A percentile compares a stretch with the other conserved stretches of the same genome.
phyloP scores from a whole-genome alignment of 345 rosid species.

The Anastatica hierochuntica region DNA sequence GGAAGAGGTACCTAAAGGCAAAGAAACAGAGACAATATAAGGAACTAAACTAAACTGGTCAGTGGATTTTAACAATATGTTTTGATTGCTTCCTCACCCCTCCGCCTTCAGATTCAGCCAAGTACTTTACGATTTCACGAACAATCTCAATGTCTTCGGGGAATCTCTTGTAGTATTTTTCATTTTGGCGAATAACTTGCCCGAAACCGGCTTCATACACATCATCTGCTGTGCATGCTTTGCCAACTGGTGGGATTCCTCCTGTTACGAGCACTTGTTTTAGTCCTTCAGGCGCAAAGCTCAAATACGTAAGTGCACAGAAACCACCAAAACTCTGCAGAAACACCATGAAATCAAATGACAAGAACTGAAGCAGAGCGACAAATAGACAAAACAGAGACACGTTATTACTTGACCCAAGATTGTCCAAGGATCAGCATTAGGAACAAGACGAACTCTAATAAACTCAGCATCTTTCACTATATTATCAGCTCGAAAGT shows the following conservation, averaged over 20 bases:
- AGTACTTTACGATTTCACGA: constrained; percentile 46
- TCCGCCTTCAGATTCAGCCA: constrained; percentile 75
- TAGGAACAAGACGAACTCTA: constrained; percentile 66
- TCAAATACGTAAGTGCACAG: constrained; percentile 79
- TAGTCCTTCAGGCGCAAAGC: constrained; percentile 86
- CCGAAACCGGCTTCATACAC: constrained; percentile 51
- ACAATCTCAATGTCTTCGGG: constrained; percentile 71
- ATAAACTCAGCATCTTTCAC: constrained; percentile 85
- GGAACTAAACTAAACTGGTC: neutral
- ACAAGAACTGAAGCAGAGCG: neutral
- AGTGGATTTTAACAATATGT: neutral
- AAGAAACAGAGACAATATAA: neutral
- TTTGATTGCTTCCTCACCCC: constrained; percentile 51
- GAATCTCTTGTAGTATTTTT: constrained; percentile 82
- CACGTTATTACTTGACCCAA: constrained; percentile 63
- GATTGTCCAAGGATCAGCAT: constrained; percentile 71
- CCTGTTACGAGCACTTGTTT: constrained; percentile 86
- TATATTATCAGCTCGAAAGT: constrained; percentile 83
- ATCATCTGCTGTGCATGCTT: constrained; percentile 61
- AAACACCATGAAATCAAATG: neutral
- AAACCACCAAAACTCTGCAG: constrained; percentile 91
- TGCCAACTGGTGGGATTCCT: constrained; percentile 76
- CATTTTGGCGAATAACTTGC: constrained; percentile 58
- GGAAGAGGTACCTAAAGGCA: constrained; percentile 66
- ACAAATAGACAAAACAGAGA: neutral